A percentile compares a stretch with the other conserved stretches of the same genome.
These are phyloP conservation scores for Diversispora epigaea DNA, from an alignment of 192 early-diverging fungal genomes.

Conservation along the genomic window DNA sequence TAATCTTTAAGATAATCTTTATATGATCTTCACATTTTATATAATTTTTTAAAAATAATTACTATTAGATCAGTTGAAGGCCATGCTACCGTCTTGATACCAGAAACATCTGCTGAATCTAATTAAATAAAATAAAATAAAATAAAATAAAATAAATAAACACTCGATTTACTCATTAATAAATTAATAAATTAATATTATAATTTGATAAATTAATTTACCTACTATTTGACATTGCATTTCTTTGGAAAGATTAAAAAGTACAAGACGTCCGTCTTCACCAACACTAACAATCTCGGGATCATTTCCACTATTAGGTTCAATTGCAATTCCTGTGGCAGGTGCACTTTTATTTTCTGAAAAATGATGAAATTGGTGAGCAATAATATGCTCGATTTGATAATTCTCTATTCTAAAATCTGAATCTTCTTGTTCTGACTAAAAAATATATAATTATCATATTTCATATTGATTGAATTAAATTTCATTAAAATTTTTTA, in stretches of 20 bases:
- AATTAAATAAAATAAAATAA: neutral
- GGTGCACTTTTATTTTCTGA: neutral
- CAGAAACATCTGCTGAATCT: slow-evolving; percentile 16
- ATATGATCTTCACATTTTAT: no score
- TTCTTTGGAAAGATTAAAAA: neutral
- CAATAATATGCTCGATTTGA: slow-evolving; percentile 6
- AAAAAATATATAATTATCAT: neutral
- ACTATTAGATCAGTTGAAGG: slow-evolving; percentile 33
- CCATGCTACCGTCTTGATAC: slow-evolving; percentile 28
- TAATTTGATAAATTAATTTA: neutral
- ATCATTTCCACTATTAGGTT: slow-evolving; percentile 20
- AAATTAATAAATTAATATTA: no score
- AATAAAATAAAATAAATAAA: no score
- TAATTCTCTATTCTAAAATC: neutral
- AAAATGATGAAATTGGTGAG: slow-evolving; percentile 6
- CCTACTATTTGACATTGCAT: neutral
- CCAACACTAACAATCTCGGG: slow-evolving; percentile 30
- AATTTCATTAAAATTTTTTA: neutral
- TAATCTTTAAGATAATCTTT: neutral
- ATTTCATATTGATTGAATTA: neutral
- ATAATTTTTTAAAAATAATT: no score
- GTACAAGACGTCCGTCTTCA: slow-evolving; percentile 33
- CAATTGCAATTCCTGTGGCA: slow-evolving; percentile 23
- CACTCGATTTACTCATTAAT: no score
- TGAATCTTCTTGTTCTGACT: neutral